Percentiles rank a stretch among this genome's conserved stretches.
Evolutionary conservation across 768 basidiomycete genomes (phyloP).

Genomic region (Butyriboletus loyo): DNA sequence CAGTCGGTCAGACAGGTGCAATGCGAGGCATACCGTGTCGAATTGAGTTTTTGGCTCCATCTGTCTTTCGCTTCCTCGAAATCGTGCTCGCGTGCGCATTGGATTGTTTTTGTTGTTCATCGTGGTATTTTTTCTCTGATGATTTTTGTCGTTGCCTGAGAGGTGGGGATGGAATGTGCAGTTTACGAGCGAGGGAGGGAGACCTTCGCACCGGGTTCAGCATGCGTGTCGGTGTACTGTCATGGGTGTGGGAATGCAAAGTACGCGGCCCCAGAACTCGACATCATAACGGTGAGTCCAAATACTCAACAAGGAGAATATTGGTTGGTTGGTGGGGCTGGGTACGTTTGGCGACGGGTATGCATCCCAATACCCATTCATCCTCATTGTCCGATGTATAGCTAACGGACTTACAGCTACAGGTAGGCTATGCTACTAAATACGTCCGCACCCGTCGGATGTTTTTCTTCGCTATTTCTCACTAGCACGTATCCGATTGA

Average conservation of each 20-base stretch:
- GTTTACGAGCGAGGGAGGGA: slow-evolving; percentile 9
- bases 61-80: not conserved
- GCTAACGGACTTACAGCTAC: too few relatives aligned
- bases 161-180: slow-evolving; percentile 11
- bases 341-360: too few relatives aligned
- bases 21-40: slow-evolving; percentile 9
- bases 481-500: too few relatives aligned
- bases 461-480: too few relatives aligned
- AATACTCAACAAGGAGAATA: not conserved
- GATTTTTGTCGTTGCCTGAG: slow-evolving; percentile 15
- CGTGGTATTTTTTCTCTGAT: not conserved
- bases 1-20: not conserved
- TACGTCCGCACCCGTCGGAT: too few relatives aligned
- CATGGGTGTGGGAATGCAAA: slow-evolving; percentile 7
- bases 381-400: too few relatives aligned
- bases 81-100: not conserved
- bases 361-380: too few relatives aligned
- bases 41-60: not conserved
- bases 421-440: too few relatives aligned
- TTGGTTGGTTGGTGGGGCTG: not conserved
- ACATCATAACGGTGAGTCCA: not conserved
- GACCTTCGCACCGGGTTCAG: slow-evolving; percentile 17
- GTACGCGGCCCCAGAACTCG: too few relatives aligned
- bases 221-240: slow-evolving; percentile 9
- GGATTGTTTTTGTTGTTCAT: not conserved